Base-by-base conservation (phyloP, 2,329 filamentous ascomycete genomes). In the Pyricularia sp. region DNA sequence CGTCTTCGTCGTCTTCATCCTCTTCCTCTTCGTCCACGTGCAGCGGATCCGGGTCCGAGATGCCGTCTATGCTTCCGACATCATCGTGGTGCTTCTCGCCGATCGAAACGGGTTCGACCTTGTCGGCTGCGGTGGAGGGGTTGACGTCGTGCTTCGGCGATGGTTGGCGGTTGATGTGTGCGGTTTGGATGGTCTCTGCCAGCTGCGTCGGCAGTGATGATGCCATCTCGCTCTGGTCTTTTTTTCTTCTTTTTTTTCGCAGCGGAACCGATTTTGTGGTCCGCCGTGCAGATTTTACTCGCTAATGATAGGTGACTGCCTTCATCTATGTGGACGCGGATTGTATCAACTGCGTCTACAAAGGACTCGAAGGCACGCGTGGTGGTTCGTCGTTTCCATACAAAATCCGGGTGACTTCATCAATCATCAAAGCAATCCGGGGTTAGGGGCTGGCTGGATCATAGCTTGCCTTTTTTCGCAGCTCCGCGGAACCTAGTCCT, bases 131-230 rank as follows among this genome's bases (percentile, higher is more conserved):
- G 24, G 91, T 93, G 49, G 89, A 86, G 10, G 91, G 91, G 73
- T 93, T 93, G 71, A 91, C 73, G 77, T 96, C 92, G 78, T 90
- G 88, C 62, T 73, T 75, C 5, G 87, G 82, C 53, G 89, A 90
- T 0, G 92, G 92, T 64, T 86, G 73, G 61, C 79, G 83, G 68
- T 90, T 88, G 77, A 96, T 88, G 72, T 89, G 89, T 40, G 87
- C 89, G 19, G 89, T 87, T 75, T 97, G 93, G 68, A 96, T 79
- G 40, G 88, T 88, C 71, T 90, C 89, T 60, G 90, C 89, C 65
- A 93, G 77, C 73, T 94, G 85, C 28, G 85, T 76, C 30, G 86
- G 81, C 22, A 84, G 75, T n/a, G 83, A 81, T 31, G 78, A 76
- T 40, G 81, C 74, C 83, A 88, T 88, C 66, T 63, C 71, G 64